phyloP scores from a whole-genome alignment of 805 yeast genomes.

The Ogataea zsoltii region DNA sequence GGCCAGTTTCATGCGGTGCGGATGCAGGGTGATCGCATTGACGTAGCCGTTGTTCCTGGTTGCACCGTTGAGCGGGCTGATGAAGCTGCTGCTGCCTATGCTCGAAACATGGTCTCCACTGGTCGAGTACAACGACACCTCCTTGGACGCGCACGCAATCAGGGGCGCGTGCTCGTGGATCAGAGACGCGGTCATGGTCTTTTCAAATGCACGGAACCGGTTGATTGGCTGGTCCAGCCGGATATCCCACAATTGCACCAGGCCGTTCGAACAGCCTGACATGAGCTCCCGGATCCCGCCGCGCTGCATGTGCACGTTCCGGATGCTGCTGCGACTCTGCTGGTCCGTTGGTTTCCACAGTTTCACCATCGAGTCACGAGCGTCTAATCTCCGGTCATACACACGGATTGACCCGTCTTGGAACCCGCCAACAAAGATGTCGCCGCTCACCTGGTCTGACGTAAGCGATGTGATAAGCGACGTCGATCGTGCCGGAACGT shows the following conservation, averaged over 20 bases:
- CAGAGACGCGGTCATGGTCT: conserved; percentile 65
- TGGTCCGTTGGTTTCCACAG: conserved; percentile 63
- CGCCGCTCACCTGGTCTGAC: conserved; percentile 94
- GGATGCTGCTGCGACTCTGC: conserved; percentile 39
- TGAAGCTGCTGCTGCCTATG: conserved; percentile 40
- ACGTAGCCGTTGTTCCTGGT: conserved; percentile 54
- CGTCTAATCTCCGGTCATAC: conserved; percentile 84
- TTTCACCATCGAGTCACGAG: conserved; percentile 82
- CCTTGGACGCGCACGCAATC: conserved; percentile 82
- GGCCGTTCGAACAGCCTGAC: conserved; percentile 81
- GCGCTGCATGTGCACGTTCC: conserved; percentile 90
- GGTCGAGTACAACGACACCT: conserved; percentile 81
- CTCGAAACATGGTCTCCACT: conserved; percentile 71
- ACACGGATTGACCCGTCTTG: conserved; percentile 87
- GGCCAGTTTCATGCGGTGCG: conserved; percentile 93
- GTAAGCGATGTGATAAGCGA: conserved; percentile 87
- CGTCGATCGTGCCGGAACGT: conserved; percentile 88
- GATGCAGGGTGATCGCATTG: conserved; percentile 76
- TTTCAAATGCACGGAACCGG: conserved; percentile 54
- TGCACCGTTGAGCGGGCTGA: conserved; percentile 46
- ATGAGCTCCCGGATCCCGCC: conserved; percentile 92
- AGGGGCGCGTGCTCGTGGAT: conserved; percentile 97
- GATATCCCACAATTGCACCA: conserved; percentile 88
- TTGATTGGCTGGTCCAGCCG: conserved; percentile 70
- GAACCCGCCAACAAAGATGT: conserved; percentile 87